phyloP scores from a whole-genome alignment of 139 green algal species.

The Chlorella sp. region DNA sequence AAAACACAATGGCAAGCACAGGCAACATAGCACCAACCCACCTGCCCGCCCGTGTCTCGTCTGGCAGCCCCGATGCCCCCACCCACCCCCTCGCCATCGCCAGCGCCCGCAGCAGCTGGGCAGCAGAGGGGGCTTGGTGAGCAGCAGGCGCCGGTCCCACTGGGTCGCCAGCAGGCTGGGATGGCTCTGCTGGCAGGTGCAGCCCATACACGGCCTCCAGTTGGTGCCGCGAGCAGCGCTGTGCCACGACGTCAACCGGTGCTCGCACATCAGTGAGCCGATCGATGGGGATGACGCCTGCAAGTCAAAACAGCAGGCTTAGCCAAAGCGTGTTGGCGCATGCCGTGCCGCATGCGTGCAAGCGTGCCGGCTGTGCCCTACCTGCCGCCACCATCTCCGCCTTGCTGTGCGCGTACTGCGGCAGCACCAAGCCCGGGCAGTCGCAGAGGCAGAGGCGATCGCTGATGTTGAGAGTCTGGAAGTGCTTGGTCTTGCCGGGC shows the following conservation, averaged over 20 bases:
- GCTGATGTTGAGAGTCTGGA: conserved; percentile 94
- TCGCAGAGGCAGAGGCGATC: conserved; percentile 83
- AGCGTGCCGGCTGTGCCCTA: too few relatives aligned
- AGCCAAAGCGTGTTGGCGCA: background rate
- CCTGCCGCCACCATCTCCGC: conserved; percentile 94
- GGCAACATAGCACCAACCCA: too few relatives aligned
- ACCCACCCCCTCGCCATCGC: conserved; percentile 72
- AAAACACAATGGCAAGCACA: too few relatives aligned
- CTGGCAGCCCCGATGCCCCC: conserved; percentile 75
- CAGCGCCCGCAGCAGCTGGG: conserved; percentile 68
- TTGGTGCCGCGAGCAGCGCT: conserved; percentile 47
- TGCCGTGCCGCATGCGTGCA: background rate
- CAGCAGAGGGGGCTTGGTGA: background rate
- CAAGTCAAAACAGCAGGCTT: too few relatives aligned
- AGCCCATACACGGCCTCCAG: conserved; percentile 83
- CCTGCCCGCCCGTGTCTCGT: conserved; percentile 81
- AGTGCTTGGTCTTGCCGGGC: conserved; percentile 99
- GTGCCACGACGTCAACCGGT: conserved; percentile 74
- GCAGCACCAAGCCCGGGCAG: conserved; percentile 94
- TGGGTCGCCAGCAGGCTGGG: too few relatives aligned
- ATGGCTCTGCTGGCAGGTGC: conserved; percentile 62
- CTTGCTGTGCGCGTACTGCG: conserved; percentile 84
- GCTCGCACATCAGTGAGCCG: conserved; percentile 87
- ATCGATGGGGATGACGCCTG: conserved; percentile 97
- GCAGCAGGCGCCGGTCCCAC: too few relatives aligned